Conservation (phyloP, 2,329 filamentous ascomycete genomes). For the Coleophoma cylindrospora region DNA sequence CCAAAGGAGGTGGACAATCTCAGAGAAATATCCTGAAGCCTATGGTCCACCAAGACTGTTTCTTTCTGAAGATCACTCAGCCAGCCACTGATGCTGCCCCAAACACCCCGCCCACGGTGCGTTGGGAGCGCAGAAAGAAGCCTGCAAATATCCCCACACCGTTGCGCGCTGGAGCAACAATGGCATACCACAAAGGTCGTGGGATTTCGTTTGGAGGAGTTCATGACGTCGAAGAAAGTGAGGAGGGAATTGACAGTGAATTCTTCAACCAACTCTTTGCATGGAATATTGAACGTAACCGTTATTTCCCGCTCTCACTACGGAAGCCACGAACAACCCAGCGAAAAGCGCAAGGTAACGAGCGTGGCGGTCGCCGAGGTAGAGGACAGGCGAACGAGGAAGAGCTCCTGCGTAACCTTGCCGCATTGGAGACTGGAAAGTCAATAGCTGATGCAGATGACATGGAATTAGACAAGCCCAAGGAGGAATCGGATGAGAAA, state of each 20-base stretch:
- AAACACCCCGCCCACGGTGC: conserved; percentile 63
- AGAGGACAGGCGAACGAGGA: conserved; percentile 87
- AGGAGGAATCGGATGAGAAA: conserved; percentile 48
- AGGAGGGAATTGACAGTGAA: conserved; percentile 94
- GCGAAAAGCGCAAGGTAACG: conserved; percentile 53
- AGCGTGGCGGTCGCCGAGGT: conserved; percentile 58
- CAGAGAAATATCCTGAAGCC: conserved; percentile 76
- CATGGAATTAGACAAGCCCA: conserved; percentile 42
- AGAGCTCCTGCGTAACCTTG: conserved; percentile 81
- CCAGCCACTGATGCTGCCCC: conserved; percentile 62
- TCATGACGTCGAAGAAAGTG: conserved; percentile 84
- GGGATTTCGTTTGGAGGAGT: conserved; percentile 94
- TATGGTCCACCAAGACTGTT: conserved; percentile 90
- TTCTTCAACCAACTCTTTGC: conserved; percentile 92
- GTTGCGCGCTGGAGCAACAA: conserved; percentile 80
- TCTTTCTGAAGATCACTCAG: conserved; percentile 78
- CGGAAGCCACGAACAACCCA: conserved; percentile 67
- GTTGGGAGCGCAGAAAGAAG: conserved; percentile 92
- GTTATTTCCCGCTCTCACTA: conserved; percentile 81
- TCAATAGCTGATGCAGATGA: conserved; percentile 49
- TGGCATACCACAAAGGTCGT: conserved; percentile 89
- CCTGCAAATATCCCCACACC: conserved; percentile 86
- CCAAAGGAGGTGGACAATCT: conserved; percentile 50
- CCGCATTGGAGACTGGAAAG: conserved; percentile 73
- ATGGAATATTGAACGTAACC: conserved; percentile 93